Conservation (phyloP, 108 stramenopile genomes). For the Skeletonema grethae region DNA sequence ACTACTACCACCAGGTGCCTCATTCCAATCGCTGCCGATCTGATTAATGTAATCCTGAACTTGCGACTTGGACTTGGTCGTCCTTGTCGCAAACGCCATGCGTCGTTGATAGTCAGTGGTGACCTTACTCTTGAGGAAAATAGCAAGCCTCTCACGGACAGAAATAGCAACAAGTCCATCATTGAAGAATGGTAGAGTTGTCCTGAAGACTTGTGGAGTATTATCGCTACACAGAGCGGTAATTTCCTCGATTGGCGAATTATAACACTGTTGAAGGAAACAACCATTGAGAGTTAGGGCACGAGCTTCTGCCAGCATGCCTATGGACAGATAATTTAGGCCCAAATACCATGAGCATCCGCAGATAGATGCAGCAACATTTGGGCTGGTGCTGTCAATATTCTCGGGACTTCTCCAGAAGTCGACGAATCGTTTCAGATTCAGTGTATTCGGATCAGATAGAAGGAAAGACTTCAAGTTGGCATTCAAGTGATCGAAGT, state of each 20-base stretch:
- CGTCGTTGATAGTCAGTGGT: slow-evolving; percentile 14
- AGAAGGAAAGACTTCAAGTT: neutral
- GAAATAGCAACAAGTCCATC: slow-evolving; percentile 33
- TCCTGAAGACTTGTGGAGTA: slow-evolving; percentile 8
- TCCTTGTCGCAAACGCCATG: slow-evolving; percentile 19
- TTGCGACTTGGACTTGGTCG: slow-evolving; percentile 9
- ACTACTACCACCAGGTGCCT: neutral
- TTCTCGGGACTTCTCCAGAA: neutral
- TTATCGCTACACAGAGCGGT: neutral
- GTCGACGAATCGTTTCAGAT: neutral
- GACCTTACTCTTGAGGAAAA: slow-evolving; percentile 25
- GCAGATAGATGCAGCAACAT: neutral
- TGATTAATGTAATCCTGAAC: slow-evolving; percentile 20
- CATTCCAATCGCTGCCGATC: slow-evolving; percentile 21
- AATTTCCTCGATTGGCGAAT: slow-evolving; percentile 26
- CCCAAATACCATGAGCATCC: neutral
- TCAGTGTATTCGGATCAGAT: neutral
- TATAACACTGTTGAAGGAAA: slow-evolving; percentile 10
- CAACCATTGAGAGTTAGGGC: slow-evolving; percentile 5
- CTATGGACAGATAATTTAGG: neutral
- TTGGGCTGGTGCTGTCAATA: neutral
- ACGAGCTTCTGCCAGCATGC: slow-evolving; percentile 5
- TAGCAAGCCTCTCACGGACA: slow-evolving; percentile 6
- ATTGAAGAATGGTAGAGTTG: slow-evolving; percentile 28
- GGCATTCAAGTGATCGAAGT: neutral